Conservation (phyloP, 352 stramenopile species). For the Phytophthora sojae region DNA sequence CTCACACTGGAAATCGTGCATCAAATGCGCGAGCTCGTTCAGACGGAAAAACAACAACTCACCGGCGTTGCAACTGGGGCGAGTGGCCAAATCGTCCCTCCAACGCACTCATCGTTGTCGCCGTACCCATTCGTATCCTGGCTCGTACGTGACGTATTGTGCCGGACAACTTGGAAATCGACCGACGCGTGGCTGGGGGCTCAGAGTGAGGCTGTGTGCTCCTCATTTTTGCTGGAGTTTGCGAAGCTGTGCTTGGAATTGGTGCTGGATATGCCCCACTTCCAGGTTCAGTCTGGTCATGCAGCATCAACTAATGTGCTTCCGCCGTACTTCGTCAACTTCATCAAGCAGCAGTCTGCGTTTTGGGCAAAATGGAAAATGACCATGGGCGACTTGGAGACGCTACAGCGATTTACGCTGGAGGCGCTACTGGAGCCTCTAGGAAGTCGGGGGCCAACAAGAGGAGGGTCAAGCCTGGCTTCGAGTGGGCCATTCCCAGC, state of each 20-base stretch:
- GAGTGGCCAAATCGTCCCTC: conserved; percentile 33
- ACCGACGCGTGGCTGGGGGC: conserved; percentile 72
- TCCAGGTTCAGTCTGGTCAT: conserved; percentile 54
- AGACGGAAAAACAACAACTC: conserved; percentile 70
- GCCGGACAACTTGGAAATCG: conserved; percentile 80
- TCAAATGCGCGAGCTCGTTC: conserved; percentile 81
- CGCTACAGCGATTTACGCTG: conserved; percentile 62
- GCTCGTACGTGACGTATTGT: conserved; percentile 85
- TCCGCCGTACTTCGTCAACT: conserved; percentile 88
- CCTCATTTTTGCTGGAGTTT: conserved; percentile 75
- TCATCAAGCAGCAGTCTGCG: conserved; percentile 79
- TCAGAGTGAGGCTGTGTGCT: conserved; percentile 67
- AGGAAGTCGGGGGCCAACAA: conserved; percentile 19
- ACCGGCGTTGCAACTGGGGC: conserved; percentile 18
- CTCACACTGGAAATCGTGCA: conserved; percentile 84
- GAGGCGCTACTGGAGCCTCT: conserved; percentile 72
- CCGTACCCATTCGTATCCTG: conserved; percentile 86
- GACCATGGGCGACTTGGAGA: conserved; percentile 58
- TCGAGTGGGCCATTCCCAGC: conserved; percentile 47
- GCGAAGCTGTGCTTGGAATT: conserved; percentile 81
- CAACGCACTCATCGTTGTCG: conserved; percentile 44
- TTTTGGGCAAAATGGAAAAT: conserved; percentile 86
- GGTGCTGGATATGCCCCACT: conserved; percentile 80
- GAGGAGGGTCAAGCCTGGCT: conserved; percentile 7
- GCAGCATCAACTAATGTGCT: conserved; percentile 71